Evolutionary conservation across 805 yeast species (phyloP).

Genomic region (Lipomyces spencermartinsiae): DNA sequence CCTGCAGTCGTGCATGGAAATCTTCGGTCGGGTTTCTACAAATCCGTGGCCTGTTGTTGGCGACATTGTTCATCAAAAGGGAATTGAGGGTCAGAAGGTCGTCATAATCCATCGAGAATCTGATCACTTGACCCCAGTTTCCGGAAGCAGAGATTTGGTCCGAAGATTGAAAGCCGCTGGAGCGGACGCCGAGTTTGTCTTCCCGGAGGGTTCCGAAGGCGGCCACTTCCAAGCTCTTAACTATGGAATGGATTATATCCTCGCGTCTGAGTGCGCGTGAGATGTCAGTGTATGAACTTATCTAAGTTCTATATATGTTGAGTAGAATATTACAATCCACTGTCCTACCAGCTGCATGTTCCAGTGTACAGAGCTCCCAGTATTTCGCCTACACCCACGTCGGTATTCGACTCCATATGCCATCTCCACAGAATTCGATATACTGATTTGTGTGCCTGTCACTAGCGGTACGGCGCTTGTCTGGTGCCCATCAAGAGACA

Average conservation of each 20-base stretch:
- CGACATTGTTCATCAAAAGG: constrained; percentile 25
- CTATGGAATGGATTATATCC: constrained; percentile 33
- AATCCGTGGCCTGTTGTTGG: constrained; percentile 39
- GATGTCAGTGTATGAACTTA: neutral
- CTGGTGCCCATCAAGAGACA: too few relatives aligned
- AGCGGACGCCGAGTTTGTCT: constrained; percentile 34
- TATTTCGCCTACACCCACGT: neutral
- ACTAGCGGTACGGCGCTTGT: too few relatives aligned
- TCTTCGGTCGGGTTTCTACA: constrained; percentile 32
- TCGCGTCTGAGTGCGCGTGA: constrained; percentile 24
- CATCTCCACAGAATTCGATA: neutral
- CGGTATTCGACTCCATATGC: too few relatives aligned
- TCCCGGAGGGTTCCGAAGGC: constrained; percentile 32
- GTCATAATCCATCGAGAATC: constrained; percentile 33
- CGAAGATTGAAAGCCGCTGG: constrained; percentile 35
- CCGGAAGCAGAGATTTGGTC: constrained; percentile 33
- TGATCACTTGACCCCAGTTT: constrained; percentile 23
- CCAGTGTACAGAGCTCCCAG: neutral
- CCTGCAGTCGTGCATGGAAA: constrained; percentile 34
- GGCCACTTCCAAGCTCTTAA: constrained; percentile 38
- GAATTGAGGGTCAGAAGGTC: constrained; percentile 32
- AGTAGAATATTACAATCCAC: neutral
- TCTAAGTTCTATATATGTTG: neutral
- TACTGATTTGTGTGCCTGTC: too few relatives aligned
- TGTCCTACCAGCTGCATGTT: neutral